These are phyloP conservation scores for Fusarium sp. DNA, from an alignment of 2,329 filamentous ascomycete genomes.

Conservation along the genomic window DNA sequence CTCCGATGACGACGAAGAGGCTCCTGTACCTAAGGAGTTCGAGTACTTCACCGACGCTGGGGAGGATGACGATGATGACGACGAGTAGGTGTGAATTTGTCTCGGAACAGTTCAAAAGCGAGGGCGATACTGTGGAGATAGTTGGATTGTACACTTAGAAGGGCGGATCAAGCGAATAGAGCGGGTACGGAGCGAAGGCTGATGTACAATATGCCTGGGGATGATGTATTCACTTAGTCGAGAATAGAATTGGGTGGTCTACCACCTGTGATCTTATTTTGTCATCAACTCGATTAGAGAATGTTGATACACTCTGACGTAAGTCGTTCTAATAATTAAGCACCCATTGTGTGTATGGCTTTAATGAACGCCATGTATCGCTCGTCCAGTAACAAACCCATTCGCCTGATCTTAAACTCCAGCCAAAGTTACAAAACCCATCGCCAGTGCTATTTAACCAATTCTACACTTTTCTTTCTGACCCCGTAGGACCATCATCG, in stretches of 20 bases:
- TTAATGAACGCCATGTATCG: not conserved
- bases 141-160: conserved; percentile 41
- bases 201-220: conserved; percentile 34
- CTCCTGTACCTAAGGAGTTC: conserved; percentile 74
- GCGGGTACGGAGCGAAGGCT: conserved; percentile 3
- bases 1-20: conserved; percentile 77
- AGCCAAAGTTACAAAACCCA: not conserved
- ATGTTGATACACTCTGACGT: not conserved
- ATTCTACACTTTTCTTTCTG: not conserved
- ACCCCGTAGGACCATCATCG: conserved; percentile 42
- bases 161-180: conserved; percentile 28
- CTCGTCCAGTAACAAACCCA: not conserved
- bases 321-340: not conserved
- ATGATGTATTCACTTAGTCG: conserved; percentile 26
- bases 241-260: conserved; percentile 27
- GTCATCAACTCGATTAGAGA: not conserved
- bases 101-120: not conserved
- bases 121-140: not conserved
- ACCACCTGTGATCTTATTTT: not conserved
- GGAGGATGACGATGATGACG: conserved; percentile 56
- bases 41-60: conserved; percentile 78
- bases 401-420: not conserved
- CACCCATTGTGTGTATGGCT: not conserved
- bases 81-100: conserved; percentile 32
- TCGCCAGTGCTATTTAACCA: not conserved